phyloP scores from a whole-genome alignment of 2,329 filamentous ascomycete species.

The Penicillium sp. region DNA sequence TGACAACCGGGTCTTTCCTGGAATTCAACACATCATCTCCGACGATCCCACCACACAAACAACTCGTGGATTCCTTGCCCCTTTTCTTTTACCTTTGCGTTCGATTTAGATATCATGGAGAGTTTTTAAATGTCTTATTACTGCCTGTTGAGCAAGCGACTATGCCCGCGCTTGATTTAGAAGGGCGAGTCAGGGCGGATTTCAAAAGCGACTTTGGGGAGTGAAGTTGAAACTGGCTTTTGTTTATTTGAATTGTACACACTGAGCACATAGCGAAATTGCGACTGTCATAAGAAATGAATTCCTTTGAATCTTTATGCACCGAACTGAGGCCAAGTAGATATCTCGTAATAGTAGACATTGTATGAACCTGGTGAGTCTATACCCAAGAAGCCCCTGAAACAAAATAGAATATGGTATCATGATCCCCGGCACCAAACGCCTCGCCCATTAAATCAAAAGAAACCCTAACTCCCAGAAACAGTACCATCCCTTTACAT shows the following conservation, averaged over 20 bases:
- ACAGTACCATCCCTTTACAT: conserved; percentile 32
- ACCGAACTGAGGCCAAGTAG: background rate
- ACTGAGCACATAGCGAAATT: conserved; percentile 18
- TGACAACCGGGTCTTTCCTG: conserved; percentile 5
- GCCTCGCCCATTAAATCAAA: conserved; percentile 14
- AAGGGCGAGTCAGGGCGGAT: conserved; percentile 11
- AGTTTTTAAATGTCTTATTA: conserved; percentile 11
- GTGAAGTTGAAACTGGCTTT: conserved; percentile 17
- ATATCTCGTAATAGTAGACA: background rate
- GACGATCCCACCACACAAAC: conserved; percentile 8
- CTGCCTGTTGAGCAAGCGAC: conserved; percentile 14
- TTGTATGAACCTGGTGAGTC: background rate
- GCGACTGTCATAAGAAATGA: conserved; percentile 4
- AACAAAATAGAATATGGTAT: conserved; percentile 23
- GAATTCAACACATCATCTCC: conserved; percentile 14
- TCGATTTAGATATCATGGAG: conserved; percentile 24
- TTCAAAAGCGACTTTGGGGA: conserved; percentile 20
- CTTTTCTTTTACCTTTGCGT: conserved; percentile 9
- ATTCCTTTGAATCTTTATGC: background rate
- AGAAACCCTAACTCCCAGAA: conserved; percentile 2
- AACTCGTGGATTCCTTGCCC: conserved; percentile 12
- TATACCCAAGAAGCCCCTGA: background rate
- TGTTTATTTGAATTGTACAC: conserved; percentile 15
- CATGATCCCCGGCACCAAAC: conserved; percentile 20
- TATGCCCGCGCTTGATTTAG: conserved; percentile 16